These are phyloP conservation scores for Calonectria hawksworthii DNA, from an alignment of 2,329 filamentous ascomycete species.

Conservation along the genomic window DNA sequence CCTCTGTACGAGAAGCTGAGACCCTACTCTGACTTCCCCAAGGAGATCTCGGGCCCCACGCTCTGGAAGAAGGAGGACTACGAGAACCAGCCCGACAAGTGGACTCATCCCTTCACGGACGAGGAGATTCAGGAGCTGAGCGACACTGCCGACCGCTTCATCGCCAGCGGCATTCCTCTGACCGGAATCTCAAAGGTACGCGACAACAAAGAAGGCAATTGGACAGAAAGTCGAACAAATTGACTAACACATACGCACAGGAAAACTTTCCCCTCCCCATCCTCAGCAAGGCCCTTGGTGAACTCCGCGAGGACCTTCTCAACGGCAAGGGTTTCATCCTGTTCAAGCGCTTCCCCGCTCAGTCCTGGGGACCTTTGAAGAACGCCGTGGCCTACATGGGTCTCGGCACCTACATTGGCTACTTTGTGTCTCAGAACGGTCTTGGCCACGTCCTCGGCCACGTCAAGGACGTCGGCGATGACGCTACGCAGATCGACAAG, in stretches of 20 bases:
- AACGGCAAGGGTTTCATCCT: slow-evolving; percentile 92
- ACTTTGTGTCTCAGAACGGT: slow-evolving; percentile 90
- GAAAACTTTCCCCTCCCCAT: slow-evolving; percentile 60
- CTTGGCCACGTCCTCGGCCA: slow-evolving; percentile 89
- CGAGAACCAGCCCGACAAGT: slow-evolving; percentile 73
- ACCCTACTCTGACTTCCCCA: slow-evolving; percentile 79
- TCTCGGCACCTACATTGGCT: slow-evolving; percentile 85
- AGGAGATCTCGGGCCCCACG: slow-evolving; percentile 78
- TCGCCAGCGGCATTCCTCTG: slow-evolving; percentile 73
- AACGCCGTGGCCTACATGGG: slow-evolving; percentile 93
- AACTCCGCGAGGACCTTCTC: slow-evolving; percentile 63
- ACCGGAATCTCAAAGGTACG: slow-evolving; percentile 71
- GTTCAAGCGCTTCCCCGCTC: slow-evolving; percentile 87
- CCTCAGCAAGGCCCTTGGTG: slow-evolving; percentile 52
- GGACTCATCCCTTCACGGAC: slow-evolving; percentile 79
- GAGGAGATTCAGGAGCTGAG: slow-evolving; percentile 78
- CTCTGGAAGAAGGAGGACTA: slow-evolving; percentile 81
- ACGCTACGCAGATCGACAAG: slow-evolving; percentile 84
- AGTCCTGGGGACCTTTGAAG: slow-evolving; percentile 83
- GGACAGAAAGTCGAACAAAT: neutral
- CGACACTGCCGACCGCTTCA: slow-evolving; percentile 76
- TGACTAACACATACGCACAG: slow-evolving; percentile 38
- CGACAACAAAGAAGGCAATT: neutral
- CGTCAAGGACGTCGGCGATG: slow-evolving; percentile 90
- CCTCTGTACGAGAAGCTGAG: slow-evolving; percentile 75